Conservation (phyloP, 345 rosid species). For the Pistacia integerrima region DNA sequence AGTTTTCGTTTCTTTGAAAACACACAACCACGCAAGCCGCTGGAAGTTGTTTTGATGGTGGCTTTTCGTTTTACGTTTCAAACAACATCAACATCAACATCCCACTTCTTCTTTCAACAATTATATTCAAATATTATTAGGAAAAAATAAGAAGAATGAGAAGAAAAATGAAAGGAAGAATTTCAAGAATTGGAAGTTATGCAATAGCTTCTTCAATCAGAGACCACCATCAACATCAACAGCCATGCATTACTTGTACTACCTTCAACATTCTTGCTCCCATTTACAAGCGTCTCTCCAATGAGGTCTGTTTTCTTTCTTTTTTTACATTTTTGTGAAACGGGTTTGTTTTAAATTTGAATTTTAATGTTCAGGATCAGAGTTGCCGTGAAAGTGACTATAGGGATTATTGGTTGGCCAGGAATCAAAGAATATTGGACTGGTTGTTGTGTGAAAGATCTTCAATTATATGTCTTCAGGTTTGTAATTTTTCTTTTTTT, state of each 20-base stretch:
- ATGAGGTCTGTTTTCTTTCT: slow-evolving; percentile 31
- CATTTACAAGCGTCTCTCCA: slow-evolving; percentile 78
- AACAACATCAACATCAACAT: too few relatives aligned
- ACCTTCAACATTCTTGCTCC: slow-evolving; percentile 92
- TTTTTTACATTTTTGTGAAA: background rate
- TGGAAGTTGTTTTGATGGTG: background rate
- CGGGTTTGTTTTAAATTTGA: background rate
- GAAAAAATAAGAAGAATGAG: slow-evolving; percentile 17
- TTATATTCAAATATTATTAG: too few relatives aligned
- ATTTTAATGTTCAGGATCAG: slow-evolving; percentile 44
- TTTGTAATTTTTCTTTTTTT: slow-evolving; percentile 17
- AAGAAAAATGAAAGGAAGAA: slow-evolving; percentile 49
- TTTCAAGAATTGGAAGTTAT: slow-evolving; percentile 81
- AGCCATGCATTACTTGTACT: slow-evolving; percentile 81
- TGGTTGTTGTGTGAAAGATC: slow-evolving; percentile 77
- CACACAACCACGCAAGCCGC: background rate
- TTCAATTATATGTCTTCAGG: slow-evolving; percentile 93
- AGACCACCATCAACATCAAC: slow-evolving; percentile 63
- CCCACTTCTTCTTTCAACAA: too few relatives aligned
- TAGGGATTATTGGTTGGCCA: slow-evolving; percentile 63
- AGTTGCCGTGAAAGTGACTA: slow-evolving; percentile 79
- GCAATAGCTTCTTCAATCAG: slow-evolving; percentile 80
- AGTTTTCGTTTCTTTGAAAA: too few relatives aligned
- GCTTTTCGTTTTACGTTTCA: background rate
- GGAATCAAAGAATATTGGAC: slow-evolving; percentile 83